Evolutionary conservation across 2,329 filamentous ascomycete species (phyloP).

Genomic region (Fusarium sp.): DNA sequence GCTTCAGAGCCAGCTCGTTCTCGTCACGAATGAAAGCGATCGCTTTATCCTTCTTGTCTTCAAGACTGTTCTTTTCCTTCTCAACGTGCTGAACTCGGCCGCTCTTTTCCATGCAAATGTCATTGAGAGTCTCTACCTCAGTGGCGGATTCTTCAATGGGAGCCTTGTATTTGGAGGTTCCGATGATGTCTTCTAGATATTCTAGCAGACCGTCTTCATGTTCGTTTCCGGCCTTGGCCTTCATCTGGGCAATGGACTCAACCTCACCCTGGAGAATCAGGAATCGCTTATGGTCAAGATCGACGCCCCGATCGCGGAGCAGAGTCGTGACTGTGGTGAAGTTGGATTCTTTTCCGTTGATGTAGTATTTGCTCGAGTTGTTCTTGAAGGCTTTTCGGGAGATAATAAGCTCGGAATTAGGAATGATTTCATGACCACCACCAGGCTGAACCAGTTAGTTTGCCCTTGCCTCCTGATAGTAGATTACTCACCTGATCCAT

Average conservation of each 20-base stretch:
- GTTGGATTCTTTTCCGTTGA: slow-evolving; percentile 88
- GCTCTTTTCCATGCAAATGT: slow-evolving; percentile 95
- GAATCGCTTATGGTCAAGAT: slow-evolving; percentile 98
- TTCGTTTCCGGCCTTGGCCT: slow-evolving; percentile 92
- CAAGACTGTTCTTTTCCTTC: slow-evolving; percentile 92
- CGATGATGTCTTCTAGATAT: slow-evolving; percentile 98
- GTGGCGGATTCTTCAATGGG: slow-evolving; percentile 94
- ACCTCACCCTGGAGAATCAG: slow-evolving; percentile 97
- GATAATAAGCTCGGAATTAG: slow-evolving; percentile 86
- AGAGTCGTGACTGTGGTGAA: slow-evolving; percentile 93
- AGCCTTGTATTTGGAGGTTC: slow-evolving; percentile 97
- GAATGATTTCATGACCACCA: slow-evolving; percentile 80
- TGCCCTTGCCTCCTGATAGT: no score
- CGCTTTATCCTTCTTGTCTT: slow-evolving; percentile 97
- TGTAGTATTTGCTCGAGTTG: slow-evolving; percentile 98
- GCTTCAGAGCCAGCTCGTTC: slow-evolving; percentile 90
- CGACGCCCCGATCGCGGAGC: slow-evolving; percentile 87
- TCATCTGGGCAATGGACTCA: slow-evolving; percentile 99
- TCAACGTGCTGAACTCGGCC: slow-evolving; percentile 96
- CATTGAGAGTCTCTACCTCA: slow-evolving; percentile 92
- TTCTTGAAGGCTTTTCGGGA: slow-evolving; percentile 97
- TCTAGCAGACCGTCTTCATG: slow-evolving; percentile 96
- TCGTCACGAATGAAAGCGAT: slow-evolving; percentile 90
- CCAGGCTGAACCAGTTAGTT: slow-evolving; percentile 67
- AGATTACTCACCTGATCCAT: slow-evolving; percentile 75